Conservation (phyloP, 495 filamentous ascomycete species). For the Paragyromitra xinjiangensis region DNA sequence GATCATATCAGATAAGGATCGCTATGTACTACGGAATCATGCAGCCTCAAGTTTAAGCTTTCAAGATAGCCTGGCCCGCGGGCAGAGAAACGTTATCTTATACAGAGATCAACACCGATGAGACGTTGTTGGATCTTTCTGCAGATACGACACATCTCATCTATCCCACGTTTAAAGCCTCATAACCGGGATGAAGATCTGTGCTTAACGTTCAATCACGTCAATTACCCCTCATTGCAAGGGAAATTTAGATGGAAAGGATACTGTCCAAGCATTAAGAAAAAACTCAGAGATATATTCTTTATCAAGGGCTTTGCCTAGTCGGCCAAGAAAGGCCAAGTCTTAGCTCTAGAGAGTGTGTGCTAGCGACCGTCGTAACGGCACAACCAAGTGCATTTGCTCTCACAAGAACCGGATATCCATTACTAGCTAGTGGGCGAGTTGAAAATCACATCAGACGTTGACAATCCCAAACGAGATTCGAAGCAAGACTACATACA, state of each 20-base stretch:
- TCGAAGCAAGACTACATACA: not conserved
- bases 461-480: not conserved
- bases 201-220: conserved; percentile 20
- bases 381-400: not conserved
- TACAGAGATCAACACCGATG: conserved; percentile 4
- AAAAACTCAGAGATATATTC: not conserved
- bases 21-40: conserved; percentile 5
- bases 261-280: not conserved
- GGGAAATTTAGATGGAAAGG: not conserved
- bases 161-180: conserved; percentile 14
- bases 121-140: conserved; percentile 22
- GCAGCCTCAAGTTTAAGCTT: conserved; percentile 28
- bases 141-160: conserved; percentile 12
- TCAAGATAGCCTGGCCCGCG: conserved; percentile 18
- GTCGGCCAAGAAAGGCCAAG: not conserved
- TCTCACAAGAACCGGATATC: not conserved
- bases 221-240: not conserved
- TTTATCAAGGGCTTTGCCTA: not conserved
- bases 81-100: conserved; percentile 20
- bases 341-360: not conserved
- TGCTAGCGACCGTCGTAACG: not conserved
- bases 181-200: conserved; percentile 17
- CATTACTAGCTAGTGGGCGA: not conserved
- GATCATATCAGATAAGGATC: not conserved
- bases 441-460: not conserved